phyloP scores from a whole-genome alignment of 1,284 basidiomycete species.

The Neotropicomus parvogracilis region DNA sequence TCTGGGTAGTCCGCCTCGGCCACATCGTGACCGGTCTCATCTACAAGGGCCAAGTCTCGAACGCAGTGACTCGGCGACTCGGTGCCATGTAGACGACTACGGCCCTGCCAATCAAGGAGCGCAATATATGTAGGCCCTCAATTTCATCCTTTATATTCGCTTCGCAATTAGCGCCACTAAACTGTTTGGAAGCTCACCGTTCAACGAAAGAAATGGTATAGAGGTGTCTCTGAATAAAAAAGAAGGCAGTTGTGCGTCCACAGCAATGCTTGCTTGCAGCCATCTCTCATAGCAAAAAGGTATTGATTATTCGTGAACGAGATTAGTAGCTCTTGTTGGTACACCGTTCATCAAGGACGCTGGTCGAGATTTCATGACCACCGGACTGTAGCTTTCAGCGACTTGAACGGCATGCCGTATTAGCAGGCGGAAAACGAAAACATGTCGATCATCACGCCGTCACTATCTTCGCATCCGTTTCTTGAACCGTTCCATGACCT shows the following conservation, averaged over 20 bases:
- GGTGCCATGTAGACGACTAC: too few species aligned
- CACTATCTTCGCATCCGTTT: slow-evolving; percentile 76
- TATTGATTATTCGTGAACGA: neutral
- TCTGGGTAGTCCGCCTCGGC: too few species aligned
- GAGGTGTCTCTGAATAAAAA: neutral
- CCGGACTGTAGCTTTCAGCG: too few species aligned
- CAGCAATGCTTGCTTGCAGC: neutral
- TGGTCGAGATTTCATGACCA: neutral
- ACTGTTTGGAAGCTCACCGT: neutral
- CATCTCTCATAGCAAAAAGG: neutral
- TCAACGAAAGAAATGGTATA: neutral
- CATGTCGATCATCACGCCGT: slow-evolving; percentile 34
- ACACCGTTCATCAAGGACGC: neutral
- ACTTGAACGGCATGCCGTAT: neutral
- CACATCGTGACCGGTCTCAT: too few species aligned
- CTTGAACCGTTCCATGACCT: slow-evolving; percentile 88
- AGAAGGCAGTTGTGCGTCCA: neutral
- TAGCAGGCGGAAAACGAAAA: too few species aligned
- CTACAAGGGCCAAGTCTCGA: too few species aligned
- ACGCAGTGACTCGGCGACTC: too few species aligned
- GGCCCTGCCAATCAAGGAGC: too few species aligned
- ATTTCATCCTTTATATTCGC: too few species aligned
- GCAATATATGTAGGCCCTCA: too few species aligned
- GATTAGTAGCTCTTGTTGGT: neutral
- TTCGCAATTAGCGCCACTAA: neutral